These are phyloP conservation scores for Saccharomycopsis fermentans DNA, from an alignment of 805 yeast genomes.

Conservation along the genomic window DNA sequence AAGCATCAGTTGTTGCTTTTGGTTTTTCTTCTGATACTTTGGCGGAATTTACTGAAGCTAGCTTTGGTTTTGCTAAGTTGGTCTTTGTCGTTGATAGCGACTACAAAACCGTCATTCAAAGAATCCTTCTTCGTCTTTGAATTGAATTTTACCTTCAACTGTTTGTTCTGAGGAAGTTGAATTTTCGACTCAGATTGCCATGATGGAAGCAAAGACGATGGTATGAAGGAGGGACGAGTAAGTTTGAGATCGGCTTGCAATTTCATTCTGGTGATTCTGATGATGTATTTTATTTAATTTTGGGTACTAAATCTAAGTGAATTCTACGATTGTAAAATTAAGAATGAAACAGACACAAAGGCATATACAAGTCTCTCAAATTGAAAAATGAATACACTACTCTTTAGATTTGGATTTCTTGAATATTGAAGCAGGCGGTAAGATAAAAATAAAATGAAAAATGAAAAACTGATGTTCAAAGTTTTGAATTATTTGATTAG, in stretches of 20 bases:
- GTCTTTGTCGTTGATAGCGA: background rate
- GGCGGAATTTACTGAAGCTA: background rate
- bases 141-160: background rate
- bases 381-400: no score
- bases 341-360: no score
- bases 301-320: no score
- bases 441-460: no score
- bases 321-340: no score
- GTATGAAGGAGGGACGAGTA: background rate
- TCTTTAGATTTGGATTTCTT: no score
- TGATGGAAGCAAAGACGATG: background rate
- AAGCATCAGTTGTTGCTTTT: background rate
- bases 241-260: background rate
- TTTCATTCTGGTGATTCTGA: background rate
- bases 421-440: no score
- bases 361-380: no score
- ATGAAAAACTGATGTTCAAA: no score
- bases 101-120: background rate
- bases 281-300: no score
- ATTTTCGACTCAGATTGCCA: background rate
- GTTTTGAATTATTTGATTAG: no score
- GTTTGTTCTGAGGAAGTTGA: background rate
- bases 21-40: background rate
- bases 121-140: background rate
- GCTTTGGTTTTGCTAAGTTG: background rate